A percentile compares a stretch with the other conserved stretches of the same genome.
These are phyloP conservation scores for Thelonectria olida DNA, from an alignment of 2,329 filamentous ascomycete genomes.

Conservation along the genomic window DNA sequence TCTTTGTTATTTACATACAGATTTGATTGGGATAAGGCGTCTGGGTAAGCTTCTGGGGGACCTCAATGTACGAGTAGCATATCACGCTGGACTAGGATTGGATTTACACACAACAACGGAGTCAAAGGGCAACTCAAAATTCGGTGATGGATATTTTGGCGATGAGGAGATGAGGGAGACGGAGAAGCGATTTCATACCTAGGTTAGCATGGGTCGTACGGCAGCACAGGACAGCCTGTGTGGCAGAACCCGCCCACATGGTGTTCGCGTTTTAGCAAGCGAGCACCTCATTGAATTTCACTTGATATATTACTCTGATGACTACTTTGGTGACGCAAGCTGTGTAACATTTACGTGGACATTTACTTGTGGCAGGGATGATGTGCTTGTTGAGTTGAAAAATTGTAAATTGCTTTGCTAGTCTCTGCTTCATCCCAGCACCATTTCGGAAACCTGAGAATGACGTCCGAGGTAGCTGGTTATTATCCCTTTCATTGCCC, in stretches of 20 bases:
- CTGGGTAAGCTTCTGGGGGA: conserved; percentile 16
- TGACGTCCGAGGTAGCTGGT: background rate
- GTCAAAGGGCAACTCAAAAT: conserved; percentile 14
- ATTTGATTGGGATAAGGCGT: conserved; percentile 37
- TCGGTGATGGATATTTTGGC: background rate
- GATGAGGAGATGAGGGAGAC: background rate
- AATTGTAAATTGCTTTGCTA: conserved; percentile 17
- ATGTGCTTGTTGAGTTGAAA: background rate
- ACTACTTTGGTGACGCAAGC: background rate
- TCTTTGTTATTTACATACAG: conserved; percentile 10
- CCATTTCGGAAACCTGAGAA: background rate
- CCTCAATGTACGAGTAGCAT: conserved; percentile 36
- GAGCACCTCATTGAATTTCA: conserved; percentile 34
- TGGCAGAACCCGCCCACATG: conserved; percentile 20
- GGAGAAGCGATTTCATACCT: conserved; percentile 4
- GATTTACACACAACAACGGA: conserved; percentile 19
- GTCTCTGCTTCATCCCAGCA: conserved; percentile 3
- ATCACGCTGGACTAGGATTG: conserved; percentile 24
- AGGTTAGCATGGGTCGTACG: conserved; percentile 19
- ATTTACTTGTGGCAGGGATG: background rate
- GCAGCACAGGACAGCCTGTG: conserved; percentile 25
- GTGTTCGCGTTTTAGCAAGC: conserved; percentile 12
- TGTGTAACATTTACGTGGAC: background rate
- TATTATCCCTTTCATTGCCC: background rate
- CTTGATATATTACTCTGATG: background rate